A percentile compares a stretch with the other conserved stretches of the same genome.
These are phyloP conservation scores for Sanghuangporus sanghuang DNA, from an alignment of 1,284 basidiomycete species.

Conservation along the genomic window DNA sequence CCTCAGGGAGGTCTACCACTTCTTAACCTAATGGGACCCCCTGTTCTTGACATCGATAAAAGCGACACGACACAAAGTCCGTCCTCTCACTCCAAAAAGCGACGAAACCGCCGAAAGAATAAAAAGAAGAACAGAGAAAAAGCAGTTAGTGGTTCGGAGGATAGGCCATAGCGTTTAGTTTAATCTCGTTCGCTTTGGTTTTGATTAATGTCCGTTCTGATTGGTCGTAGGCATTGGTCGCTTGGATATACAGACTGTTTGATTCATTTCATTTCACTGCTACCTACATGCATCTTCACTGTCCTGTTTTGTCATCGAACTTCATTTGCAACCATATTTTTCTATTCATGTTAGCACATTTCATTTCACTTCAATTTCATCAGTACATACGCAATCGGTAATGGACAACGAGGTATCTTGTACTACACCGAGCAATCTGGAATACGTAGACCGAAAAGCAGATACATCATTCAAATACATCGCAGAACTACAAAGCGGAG, in stretches of 20 bases:
- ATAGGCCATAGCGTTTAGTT: neutral
- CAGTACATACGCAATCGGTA: neutral
- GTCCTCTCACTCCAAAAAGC: constrained; percentile 35
- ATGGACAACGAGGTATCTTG: neutral
- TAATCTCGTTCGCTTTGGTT: neutral
- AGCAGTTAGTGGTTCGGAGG: neutral
- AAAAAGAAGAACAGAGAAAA: constrained; percentile 35
- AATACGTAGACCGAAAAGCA: neutral
- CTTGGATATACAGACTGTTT: neutral
- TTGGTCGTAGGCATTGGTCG: too few species aligned
- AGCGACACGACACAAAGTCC: constrained; percentile 20
- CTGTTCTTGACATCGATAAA: constrained; percentile 31
- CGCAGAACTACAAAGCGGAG: neutral
- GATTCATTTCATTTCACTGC: neutral
- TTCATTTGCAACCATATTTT: neutral
- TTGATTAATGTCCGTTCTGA: too few species aligned
- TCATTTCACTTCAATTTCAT: neutral
- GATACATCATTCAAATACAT: neutral
- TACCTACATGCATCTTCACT: neutral
- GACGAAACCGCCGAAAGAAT: constrained; percentile 49
- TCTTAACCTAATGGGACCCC: constrained; percentile 54
- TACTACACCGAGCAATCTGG: neutral
- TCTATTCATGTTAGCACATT: neutral
- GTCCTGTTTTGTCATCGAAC: neutral
- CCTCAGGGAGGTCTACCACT: constrained; percentile 34